phyloP scores from a whole-genome alignment of 2,329 filamentous ascomycete genomes.

The Exophiala bonariae region DNA sequence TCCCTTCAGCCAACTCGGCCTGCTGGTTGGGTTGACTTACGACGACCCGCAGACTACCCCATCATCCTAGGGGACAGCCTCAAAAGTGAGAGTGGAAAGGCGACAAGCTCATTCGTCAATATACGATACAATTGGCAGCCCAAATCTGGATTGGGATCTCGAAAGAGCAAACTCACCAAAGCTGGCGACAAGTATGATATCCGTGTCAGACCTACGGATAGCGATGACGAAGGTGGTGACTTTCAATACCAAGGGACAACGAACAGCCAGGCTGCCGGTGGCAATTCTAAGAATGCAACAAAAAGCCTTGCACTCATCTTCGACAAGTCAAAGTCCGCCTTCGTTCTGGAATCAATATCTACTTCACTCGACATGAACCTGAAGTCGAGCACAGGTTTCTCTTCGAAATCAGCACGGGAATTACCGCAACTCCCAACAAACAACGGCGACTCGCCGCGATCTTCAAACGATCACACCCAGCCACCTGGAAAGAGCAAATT shows the following conservation, averaged over 20 bases:
- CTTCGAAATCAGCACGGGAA: conserved; percentile 13
- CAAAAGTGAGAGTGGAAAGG: conserved; percentile 29
- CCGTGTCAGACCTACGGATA: conserved; percentile 9
- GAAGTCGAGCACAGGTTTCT: conserved; percentile 58
- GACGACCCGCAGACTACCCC: conserved; percentile 43
- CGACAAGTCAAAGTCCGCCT: conserved; percentile 70
- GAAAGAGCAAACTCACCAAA: conserved; percentile 19
- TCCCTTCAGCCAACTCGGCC: conserved; percentile 18
- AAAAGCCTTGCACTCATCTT: conserved; percentile 63
- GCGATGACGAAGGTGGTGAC: conserved; percentile 10
- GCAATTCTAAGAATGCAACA: conserved; percentile 29
- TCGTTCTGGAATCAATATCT: conserved; percentile 78
- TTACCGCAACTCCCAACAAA: conserved; percentile 16
- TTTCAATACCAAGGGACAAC: conserved; percentile 14
- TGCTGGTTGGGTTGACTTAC: conserved; percentile 17
- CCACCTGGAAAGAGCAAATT: conserved; percentile 29
- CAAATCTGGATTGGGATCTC: conserved; percentile 33
- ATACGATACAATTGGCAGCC: conserved; percentile 49
- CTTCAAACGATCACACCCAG: conserved; percentile 3
- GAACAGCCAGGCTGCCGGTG: conserved; percentile 3
- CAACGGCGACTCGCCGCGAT: conserved; percentile 16
- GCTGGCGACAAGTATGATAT: conserved; percentile 17
- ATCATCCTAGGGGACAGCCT: conserved; percentile 46
- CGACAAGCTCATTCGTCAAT: conserved; percentile 35
- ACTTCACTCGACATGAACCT: conserved; percentile 89